phyloP scores from a whole-genome alignment of 139 green algal genomes.

The Zygnema cylindricum region DNA sequence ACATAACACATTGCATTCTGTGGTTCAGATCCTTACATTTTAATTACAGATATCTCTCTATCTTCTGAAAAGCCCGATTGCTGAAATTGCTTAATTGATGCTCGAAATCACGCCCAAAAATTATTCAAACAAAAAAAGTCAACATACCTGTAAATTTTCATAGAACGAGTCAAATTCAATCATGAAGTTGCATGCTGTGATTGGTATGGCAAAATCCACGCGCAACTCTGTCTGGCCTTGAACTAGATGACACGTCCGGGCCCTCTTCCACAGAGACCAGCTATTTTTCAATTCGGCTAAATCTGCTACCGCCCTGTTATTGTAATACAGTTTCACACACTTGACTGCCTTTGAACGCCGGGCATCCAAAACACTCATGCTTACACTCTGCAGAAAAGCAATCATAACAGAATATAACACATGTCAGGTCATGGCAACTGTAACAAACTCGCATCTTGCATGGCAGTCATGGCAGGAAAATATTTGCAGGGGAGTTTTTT shows the following conservation, averaged over 20 bases:
- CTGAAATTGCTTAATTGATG: too few relatives aligned
- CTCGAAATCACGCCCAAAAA: too few relatives aligned
- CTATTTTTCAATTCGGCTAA: constrained; percentile 64
- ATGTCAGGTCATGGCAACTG: too few relatives aligned
- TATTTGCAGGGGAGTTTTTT: too few relatives aligned
- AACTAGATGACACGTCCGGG: constrained; percentile 35
- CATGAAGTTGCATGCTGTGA: constrained; percentile 64
- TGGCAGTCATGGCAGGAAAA: too few relatives aligned
- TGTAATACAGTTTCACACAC: constrained; percentile 62
- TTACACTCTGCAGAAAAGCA: constrained; percentile 59
- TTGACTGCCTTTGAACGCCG: constrained; percentile 57
- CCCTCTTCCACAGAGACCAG: constrained; percentile 61
- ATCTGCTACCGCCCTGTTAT: constrained; percentile 57
- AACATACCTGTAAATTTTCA: background rate
- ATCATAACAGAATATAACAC: too few relatives aligned
- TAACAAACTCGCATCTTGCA: too few relatives aligned
- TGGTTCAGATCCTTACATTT: too few relatives aligned
- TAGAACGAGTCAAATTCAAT: constrained; percentile 60
- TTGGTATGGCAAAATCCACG: constrained; percentile 58
- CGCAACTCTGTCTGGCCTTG: constrained; percentile 59
- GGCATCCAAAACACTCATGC: constrained; percentile 56
- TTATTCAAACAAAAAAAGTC: too few relatives aligned
- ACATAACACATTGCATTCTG: too few relatives aligned
- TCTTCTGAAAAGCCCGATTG: too few relatives aligned
- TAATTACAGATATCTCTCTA: too few relatives aligned